These are phyloP conservation scores for Amanita muscaria DNA, from an alignment of 768 basidiomycete species.

Conservation along the genomic window DNA sequence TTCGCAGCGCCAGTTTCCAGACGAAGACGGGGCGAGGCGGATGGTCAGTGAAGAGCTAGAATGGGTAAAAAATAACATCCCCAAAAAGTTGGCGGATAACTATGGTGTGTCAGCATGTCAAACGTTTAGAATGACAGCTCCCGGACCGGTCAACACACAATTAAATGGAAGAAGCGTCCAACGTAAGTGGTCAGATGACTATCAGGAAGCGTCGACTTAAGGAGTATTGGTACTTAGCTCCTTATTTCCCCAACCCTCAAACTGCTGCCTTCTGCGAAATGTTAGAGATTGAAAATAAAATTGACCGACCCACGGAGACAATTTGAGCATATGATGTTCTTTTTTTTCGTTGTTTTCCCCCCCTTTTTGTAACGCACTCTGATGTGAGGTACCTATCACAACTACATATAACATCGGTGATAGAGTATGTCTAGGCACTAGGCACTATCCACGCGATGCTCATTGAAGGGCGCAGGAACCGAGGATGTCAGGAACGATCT, in stretches of 20 bases:
- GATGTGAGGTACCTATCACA: too few relatives aligned
- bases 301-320: too few relatives aligned
- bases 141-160: constrained; percentile 29
- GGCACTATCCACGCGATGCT: too few relatives aligned
- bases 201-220: constrained; percentile 12
- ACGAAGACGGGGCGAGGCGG: constrained; percentile 37
- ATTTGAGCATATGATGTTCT: too few relatives aligned
- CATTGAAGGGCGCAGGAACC: too few relatives aligned
- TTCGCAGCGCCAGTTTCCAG: constrained; percentile 51
- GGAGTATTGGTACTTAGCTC: constrained; percentile 33
- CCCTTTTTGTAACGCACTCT: too few relatives aligned
- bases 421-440: too few relatives aligned
- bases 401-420: too few relatives aligned
- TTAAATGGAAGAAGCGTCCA: constrained; percentile 17
- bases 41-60: constrained; percentile 50
- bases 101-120: constrained; percentile 49
- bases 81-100: constrained; percentile 22
- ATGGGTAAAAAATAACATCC: constrained; percentile 62
- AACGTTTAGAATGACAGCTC: constrained; percentile 59
- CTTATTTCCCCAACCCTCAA: constrained; percentile 81
- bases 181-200: constrained; percentile 22
- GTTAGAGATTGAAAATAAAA: constrained; percentile 70
- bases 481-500: too few relatives aligned
- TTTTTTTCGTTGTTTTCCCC: too few relatives aligned
- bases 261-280: constrained; percentile 79